These are phyloP conservation scores for Cnidoscolus chayamansa DNA, from an alignment of 441 rosid species.

Conservation along the genomic window DNA sequence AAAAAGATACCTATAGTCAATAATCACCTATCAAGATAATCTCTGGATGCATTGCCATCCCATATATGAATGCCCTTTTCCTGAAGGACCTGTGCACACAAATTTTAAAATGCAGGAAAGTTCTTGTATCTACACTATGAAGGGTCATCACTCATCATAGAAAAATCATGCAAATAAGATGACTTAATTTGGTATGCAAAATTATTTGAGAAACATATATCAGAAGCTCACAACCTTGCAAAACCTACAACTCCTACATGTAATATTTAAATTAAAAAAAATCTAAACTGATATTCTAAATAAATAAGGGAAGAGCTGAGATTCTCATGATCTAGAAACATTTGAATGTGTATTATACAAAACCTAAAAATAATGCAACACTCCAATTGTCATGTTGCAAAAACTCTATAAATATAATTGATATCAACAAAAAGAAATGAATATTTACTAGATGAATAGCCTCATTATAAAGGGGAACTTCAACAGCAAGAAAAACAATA, in stretches of 20 bases:
- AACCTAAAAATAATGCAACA: neutral
- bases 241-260: neutral
- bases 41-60: slow-evolving; percentile 93
- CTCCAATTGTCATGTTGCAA: neutral
- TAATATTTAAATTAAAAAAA: neutral
- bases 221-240: neutral
- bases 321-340: neutral
- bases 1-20: neutral
- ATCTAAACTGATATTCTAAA: neutral
- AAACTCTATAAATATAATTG: neutral
- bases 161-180: neutral
- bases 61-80: slow-evolving; percentile 80
- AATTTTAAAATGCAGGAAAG: slow-evolving; percentile 16
- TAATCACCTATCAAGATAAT: slow-evolving; percentile 67
- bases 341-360: neutral
- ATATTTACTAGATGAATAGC: neutral
- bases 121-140: slow-evolving; percentile 8
- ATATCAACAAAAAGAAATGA: neutral
- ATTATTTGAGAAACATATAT: neutral
- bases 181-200: neutral
- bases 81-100: slow-evolving; percentile 59
- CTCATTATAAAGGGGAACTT: neutral
- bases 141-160: neutral
- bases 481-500: neutral
- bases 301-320: neutral